Evolutionary conservation across 768 basidiomycete genomes (phyloP), one percentile per base, ranked within the genome.

Genomic region (Chalciporus sphaerocephalus): DNA sequence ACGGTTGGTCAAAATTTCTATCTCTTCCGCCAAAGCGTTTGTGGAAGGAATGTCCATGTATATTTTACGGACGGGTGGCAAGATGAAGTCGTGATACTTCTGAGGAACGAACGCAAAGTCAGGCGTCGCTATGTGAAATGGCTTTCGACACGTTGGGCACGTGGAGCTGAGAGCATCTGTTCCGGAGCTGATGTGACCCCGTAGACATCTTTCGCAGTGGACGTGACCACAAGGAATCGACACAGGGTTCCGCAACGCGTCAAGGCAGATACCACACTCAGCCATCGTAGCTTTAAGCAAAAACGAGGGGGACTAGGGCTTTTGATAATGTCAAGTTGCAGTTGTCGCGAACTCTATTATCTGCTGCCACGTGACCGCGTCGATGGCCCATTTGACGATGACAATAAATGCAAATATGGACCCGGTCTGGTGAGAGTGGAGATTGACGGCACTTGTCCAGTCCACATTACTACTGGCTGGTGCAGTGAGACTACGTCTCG

Each of bases 151-250:
- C 4, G 73, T 70, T 11, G 81, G 83, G 53, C 84, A 85, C 76
- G 81, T 27, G 70, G 66, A 44, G 66, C 69, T 41, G 44, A 65
- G 52, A 6, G 65, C 65, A 42, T 67, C 60, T 18, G 54, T 2
- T n/a, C 63, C 63, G 38, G 61, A 41, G 39, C 17, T 46, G 38
- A 65, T 57, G 41, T 65, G 51, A 15, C 38, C 68, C n/a, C 70
- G 60, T 27, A 85, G 71, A 51, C 84, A 86, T 36, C 73, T 69
- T 43, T 73, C 69, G 61, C 84, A 85, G 58, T 83, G 84, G 32
- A 85, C 67, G 54, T 86, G 83, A 12, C 84, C 83, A 59, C 84
- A 86, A 32, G 83, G 82, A 1, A 83, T 55, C 10, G 74, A 75
- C 3, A 81, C 78, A 1, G 84, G 84, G 23, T 60, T 71, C 24